phyloP scores from a whole-genome alignment of 2,329 filamentous ascomycete species.

The Ascomycota sp. region DNA sequence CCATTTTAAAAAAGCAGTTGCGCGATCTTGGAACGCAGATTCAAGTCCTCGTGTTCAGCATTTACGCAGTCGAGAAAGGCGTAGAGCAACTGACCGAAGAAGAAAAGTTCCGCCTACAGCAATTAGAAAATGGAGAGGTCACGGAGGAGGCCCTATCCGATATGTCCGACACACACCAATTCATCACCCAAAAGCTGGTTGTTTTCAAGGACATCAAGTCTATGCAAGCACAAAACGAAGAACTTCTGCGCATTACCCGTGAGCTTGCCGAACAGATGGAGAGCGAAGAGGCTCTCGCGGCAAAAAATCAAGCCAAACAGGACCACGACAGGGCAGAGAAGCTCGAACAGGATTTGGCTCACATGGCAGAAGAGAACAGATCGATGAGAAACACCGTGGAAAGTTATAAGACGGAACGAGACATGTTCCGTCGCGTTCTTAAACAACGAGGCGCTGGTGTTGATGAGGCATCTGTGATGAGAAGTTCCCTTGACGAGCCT shows the following conservation, averaged over 20 bases:
- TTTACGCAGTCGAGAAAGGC: conserved; percentile 63
- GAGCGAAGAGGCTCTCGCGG: conserved; percentile 58
- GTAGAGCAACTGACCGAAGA: conserved; percentile 46
- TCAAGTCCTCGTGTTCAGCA: conserved; percentile 72
- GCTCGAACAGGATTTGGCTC: conserved; percentile 48
- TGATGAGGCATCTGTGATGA: conserved; percentile 47
- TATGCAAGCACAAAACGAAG: conserved; percentile 69
- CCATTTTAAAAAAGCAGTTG: conserved; percentile 65
- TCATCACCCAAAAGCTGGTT: conserved; percentile 77
- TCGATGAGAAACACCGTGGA: conserved; percentile 66
- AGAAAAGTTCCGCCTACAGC: conserved; percentile 54
- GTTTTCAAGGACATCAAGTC: conserved; percentile 71
- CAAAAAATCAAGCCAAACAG: conserved; percentile 37
- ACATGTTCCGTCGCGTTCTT: conserved; percentile 91
- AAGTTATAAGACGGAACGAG: conserved; percentile 83
- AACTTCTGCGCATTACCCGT: conserved; percentile 60
- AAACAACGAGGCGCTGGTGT: conserved; percentile 42
- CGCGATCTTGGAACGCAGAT: conserved; percentile 78
- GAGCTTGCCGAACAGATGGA: conserved; percentile 78
- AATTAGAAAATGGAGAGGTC: conserved; percentile 54
- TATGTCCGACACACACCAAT: conserved; percentile 62
- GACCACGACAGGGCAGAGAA: conserved; percentile 52
- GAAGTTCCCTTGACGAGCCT: conserved; percentile 41
- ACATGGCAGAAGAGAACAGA: conserved; percentile 62
- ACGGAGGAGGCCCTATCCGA: conserved; percentile 48